Base-by-base conservation (phyloP, 2,329 filamentous ascomycete genomes). In the Exophiala viscosa region DNA sequence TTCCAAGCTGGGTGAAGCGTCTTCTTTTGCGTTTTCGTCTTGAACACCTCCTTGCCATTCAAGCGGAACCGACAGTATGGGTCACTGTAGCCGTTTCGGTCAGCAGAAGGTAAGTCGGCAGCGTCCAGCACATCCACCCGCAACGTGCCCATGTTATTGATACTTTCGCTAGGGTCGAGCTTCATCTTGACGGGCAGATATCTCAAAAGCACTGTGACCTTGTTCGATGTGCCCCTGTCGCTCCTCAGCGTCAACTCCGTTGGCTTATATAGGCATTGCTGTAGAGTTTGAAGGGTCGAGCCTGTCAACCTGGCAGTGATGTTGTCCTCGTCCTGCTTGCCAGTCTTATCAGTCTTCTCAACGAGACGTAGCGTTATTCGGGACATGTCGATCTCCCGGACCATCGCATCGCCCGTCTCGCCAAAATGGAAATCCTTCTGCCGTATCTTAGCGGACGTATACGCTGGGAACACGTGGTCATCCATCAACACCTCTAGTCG, bases 121-220 rank as follows among this genome's bases (percentile, higher is more conserved):
- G 86, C 93, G 69, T 96, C 90, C 34, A 97, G 75, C 14, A 99
- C 81, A 64, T 97, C 90, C n/a, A 99, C 89, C 15, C 91, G 88
- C 17, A 99, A 84, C 53, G 85, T 91, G 54, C 93, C 93, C 83
- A 96, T 95, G 72, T 99, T 99, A 81, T 96, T 97, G 78, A 99
- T 96, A 66, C 90, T 96, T 72, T 99, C 93, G 64, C 85, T 90
- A 0, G 93, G 88, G 65, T 99, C 90, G 44, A 99, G 86, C 51
- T 84, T 77, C 93, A 99, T 99, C 74, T 88, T 84, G 55, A 97
- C 85, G 0, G 93, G 93, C 18, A 99, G 84, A 68, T 96, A 99
- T 71, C 95, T 95, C 65, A 96, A 80, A 73, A 88, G 95, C 66
- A 99, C 87, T 62, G 86, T 95, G 67, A 99, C 80, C 66, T 84